phyloP scores from a whole-genome alignment of 2,329 filamentous ascomycete genomes.

The Ophiostoma sp. region DNA sequence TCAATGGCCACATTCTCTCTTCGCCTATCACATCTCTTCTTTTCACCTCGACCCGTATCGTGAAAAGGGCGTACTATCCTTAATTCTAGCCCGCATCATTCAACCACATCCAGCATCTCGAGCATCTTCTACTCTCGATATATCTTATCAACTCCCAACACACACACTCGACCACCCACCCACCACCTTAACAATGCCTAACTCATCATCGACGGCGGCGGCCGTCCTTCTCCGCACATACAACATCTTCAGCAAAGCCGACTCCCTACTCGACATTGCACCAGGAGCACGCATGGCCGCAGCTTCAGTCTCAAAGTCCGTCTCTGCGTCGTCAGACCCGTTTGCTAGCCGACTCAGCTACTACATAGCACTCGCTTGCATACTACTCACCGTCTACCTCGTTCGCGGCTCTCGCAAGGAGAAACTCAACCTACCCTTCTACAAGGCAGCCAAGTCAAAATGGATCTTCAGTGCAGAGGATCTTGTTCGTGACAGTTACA shows the following conservation, averaged over 20 bases:
- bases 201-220: constrained; percentile 29
- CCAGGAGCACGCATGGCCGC: constrained; percentile 34
- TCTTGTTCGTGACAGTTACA: constrained; percentile 51
- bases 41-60: not conserved
- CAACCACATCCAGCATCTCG: no score
- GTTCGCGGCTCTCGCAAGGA: constrained; percentile 39
- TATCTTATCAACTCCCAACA: not conserved
- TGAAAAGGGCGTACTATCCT: constrained; percentile 15
- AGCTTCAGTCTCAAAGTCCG: constrained; percentile 26
- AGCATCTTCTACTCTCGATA: not conserved
- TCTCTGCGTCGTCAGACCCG: constrained; percentile 17
- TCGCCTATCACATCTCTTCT: not conserved
- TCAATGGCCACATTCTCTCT: not conserved
- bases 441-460: constrained; percentile 49
- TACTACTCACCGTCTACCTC: constrained; percentile 44
- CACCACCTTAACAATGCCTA: constrained; percentile 28
- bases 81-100: not conserved
- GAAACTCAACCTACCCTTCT: constrained; percentile 44
- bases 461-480: constrained; percentile 54
- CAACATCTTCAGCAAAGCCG: constrained; percentile 31
- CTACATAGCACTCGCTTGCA: constrained; percentile 43
- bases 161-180: no score
- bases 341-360: constrained; percentile 41
- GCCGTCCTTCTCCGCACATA: constrained; percentile 29
- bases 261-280: constrained; percentile 32